phyloP scores from a whole-genome alignment of 768 basidiomycete species.

The Candolleomyces efflorescens region DNA sequence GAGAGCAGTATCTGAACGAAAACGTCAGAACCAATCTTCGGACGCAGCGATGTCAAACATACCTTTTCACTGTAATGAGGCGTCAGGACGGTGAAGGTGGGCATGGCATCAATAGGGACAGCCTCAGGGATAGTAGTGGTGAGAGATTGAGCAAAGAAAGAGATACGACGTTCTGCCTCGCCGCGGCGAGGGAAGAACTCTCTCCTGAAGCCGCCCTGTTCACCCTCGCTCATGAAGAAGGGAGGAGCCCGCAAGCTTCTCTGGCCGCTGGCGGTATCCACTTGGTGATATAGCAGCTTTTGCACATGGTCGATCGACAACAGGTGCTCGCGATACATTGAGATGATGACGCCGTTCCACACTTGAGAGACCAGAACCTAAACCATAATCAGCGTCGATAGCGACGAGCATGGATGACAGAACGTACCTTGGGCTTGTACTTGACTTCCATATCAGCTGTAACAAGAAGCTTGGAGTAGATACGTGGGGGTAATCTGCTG shows the following conservation, averaged over 20 bases:
- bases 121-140: slow-evolving; percentile 92
- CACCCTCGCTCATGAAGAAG: slow-evolving; percentile 96
- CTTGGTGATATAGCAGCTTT: slow-evolving; percentile 95
- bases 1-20: slow-evolving; percentile 80
- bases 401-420: background rate
- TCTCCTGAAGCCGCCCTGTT: slow-evolving; percentile 68
- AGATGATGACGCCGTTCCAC: slow-evolving; percentile 99
- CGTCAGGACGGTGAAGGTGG: slow-evolving; percentile 96
- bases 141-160: slow-evolving; percentile 97
- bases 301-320: slow-evolving; percentile 98
- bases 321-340: slow-evolving; percentile 99
- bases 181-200: slow-evolving; percentile 95
- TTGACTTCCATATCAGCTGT: slow-evolving; percentile 96
- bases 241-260: slow-evolving; percentile 92
- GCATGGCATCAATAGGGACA: slow-evolving; percentile 98
- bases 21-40: slow-evolving; percentile 8
- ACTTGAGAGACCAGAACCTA: slow-evolving; percentile 97
- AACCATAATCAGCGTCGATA: background rate
- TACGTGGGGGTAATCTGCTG: slow-evolving; percentile 91
- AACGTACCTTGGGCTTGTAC: slow-evolving; percentile 95
- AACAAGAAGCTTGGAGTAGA: slow-evolving; percentile 92
- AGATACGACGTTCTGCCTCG: slow-evolving; percentile 96
- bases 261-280: slow-evolving; percentile 81
- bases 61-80: slow-evolving; percentile 99
- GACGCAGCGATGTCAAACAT: slow-evolving; percentile 14